These are phyloP conservation scores for Wickerhamiella sorbophila DNA, from an alignment of 805 yeast genomes.

Conservation along the genomic window DNA sequence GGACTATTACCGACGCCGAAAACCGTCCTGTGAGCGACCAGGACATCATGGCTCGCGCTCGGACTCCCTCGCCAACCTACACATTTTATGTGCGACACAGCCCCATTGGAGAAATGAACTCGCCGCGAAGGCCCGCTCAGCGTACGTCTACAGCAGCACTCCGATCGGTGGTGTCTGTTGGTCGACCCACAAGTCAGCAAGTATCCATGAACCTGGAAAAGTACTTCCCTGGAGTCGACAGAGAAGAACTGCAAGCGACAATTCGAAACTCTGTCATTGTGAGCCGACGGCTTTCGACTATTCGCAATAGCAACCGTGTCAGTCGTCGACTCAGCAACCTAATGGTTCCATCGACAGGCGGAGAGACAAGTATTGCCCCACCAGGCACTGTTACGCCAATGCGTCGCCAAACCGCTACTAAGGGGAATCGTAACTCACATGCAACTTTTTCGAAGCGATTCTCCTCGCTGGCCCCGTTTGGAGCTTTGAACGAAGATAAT, in stretches of 20 bases:
- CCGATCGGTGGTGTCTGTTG: neutral
- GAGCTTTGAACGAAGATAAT: neutral
- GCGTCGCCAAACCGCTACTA: neutral
- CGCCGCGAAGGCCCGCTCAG: slow-evolving; percentile 11
- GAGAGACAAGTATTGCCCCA: slow-evolving; percentile 4
- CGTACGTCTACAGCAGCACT: slow-evolving; percentile 39
- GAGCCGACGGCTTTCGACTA: slow-evolving; percentile 44
- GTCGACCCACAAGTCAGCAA: slow-evolving; percentile 79
- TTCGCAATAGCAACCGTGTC: slow-evolving; percentile 24
- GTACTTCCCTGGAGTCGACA: slow-evolving; percentile 76
- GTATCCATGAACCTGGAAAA: slow-evolving; percentile 81
- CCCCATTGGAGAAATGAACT: neutral
- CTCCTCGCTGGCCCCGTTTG: slow-evolving; percentile 2
- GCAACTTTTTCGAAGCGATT: neutral
- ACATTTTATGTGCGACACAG: slow-evolving; percentile 5
- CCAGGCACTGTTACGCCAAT: slow-evolving; percentile 15
- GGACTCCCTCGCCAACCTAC: slow-evolving; percentile 6
- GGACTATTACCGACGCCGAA: slow-evolving; percentile 6
- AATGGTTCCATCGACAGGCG: slow-evolving; percentile 9
- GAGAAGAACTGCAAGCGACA: slow-evolving; percentile 59
- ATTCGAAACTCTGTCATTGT: slow-evolving; percentile 72
- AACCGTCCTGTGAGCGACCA: slow-evolving; percentile 10
- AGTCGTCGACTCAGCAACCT: slow-evolving; percentile 15
- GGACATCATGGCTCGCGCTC: slow-evolving; percentile 12
- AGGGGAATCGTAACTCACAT: neutral